Percentiles rank a stretch among this genome's conserved stretches.
Evolutionary conservation across 2,329 filamentous ascomycete genomes (phyloP).

Genomic region (Penicillium rolfsii): DNA sequence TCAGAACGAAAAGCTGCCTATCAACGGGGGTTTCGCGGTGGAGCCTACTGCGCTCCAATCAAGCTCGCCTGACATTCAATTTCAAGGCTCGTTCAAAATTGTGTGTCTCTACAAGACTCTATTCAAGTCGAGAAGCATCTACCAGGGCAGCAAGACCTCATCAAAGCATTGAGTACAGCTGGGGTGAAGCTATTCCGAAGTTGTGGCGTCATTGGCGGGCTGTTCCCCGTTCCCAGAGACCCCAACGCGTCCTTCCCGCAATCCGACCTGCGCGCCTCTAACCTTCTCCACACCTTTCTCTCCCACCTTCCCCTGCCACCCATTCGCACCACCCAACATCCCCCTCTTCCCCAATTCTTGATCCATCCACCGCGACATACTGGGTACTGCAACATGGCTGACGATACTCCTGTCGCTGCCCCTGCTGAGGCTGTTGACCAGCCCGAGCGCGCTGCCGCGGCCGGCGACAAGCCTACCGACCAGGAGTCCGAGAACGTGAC

Average conservation of each 20-base stretch:
- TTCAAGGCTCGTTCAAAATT: background rate
- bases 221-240: slow-evolving; percentile 25
- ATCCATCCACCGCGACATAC: slow-evolving; percentile 23
- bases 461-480: slow-evolving; percentile 37
- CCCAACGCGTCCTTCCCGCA: slow-evolving; percentile 34
- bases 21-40: background rate
- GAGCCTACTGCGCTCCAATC: background rate
- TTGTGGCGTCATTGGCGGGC: slow-evolving; percentile 30
- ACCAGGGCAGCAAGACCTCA: background rate
- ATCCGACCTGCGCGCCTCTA: slow-evolving; percentile 33
- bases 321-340: slow-evolving; percentile 25
- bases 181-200: slow-evolving; percentile 7
- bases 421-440: slow-evolving; percentile 39
- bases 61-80: background rate
- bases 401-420: slow-evolving; percentile 41
- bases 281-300: slow-evolving; percentile 33
- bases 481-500: slow-evolving; percentile 31
- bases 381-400: slow-evolving; percentile 41
- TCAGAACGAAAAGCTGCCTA: background rate
- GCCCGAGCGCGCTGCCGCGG: slow-evolving; percentile 35
- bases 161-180: background rate
- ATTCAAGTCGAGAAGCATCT: background rate
- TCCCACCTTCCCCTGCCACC: slow-evolving; percentile 29
- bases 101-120: background rate
- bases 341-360: slow-evolving; percentile 16